Percentiles rank a stretch among this genome's conserved stretches.
Evolutionary conservation across 1,139 yeast species (phyloP).

Genomic region (Meyerozyma elateridarum): DNA sequence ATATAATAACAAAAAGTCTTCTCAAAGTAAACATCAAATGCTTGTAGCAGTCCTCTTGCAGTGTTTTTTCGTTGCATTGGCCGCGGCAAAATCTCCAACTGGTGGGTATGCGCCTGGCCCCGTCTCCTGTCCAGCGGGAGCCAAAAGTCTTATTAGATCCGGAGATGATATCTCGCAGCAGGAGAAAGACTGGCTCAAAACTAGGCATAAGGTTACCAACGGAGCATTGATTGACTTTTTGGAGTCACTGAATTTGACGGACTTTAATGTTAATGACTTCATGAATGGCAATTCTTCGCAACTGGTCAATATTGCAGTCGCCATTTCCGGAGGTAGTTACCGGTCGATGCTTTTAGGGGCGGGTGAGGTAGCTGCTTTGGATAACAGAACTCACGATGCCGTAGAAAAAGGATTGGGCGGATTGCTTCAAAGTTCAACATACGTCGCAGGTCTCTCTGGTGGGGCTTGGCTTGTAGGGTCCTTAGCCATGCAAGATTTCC

Average conservation of each 20-base stretch:
- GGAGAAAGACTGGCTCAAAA: constrained; percentile 18
- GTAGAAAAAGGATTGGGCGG: constrained; percentile 26
- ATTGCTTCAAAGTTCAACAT: constrained; percentile 33
- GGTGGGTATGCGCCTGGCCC: constrained; percentile 63
- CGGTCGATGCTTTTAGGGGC: constrained; percentile 26
- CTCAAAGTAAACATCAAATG: no score
- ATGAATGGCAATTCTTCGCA: constrained; percentile 17
- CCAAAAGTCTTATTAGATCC: constrained; percentile 20
- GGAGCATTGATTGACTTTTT: constrained; percentile 17
- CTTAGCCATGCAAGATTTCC: constrained; percentile 29
- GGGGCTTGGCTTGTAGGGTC: constrained; percentile 38
- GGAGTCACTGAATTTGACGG: constrained; percentile 16
- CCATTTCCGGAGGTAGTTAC: constrained; percentile 26
- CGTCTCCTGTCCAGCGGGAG: constrained; percentile 49
- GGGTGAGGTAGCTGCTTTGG: constrained; percentile 23
- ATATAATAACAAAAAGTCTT: no score
- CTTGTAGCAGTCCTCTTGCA: no score
- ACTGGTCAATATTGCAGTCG: constrained; percentile 19
- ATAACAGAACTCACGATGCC: constrained; percentile 15
- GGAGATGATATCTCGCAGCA: constrained; percentile 29
- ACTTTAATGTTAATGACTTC: constrained; percentile 18
- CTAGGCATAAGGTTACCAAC: constrained; percentile 18
- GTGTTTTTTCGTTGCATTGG: constrained; percentile 3
- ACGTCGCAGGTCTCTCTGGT: constrained; percentile 37
- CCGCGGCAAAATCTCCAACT: constrained; percentile 53